Percentiles rank a stretch among this genome's conserved stretches.
These are phyloP conservation scores for Ailanthus altissimus DNA, from an alignment of 345 rosid species.

Conservation along the genomic window DNA sequence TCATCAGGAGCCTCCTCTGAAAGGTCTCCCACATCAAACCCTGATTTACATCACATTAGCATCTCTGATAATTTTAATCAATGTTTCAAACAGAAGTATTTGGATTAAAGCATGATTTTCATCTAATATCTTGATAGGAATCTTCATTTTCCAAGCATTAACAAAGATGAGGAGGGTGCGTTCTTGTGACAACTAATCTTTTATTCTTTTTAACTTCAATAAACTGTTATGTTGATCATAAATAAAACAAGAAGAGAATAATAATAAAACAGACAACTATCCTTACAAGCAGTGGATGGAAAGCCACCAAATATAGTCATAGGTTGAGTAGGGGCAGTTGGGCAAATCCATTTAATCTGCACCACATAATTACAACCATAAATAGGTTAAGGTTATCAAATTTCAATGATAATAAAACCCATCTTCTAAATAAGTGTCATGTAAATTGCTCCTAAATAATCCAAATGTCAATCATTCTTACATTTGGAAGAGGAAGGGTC, in stretches of 20 bases:
- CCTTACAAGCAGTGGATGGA: conserved; percentile 96
- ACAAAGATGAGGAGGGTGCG: neutral
- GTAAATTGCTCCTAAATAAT: conserved; percentile 1
- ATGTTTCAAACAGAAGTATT: neutral
- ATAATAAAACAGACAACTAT: conserved; percentile 6
- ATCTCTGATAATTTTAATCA: conserved; percentile 19
- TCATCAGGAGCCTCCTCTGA: conserved; percentile 90
- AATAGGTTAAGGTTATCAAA: conserved; percentile 16
- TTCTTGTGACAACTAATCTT: neutral
- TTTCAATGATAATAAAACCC: conserved; percentile 1
- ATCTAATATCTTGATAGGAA: neutral
- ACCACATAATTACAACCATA: conserved; percentile 21
- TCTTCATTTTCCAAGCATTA: conserved; percentile 14
- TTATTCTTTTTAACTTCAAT: neutral
- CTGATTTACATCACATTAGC: conserved; percentile 41
- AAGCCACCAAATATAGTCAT: conserved; percentile 90
- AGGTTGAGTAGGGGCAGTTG: conserved; percentile 95
- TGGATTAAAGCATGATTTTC: neutral
- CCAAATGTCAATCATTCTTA: conserved; percentile 36
- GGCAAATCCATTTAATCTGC: conserved; percentile 99
- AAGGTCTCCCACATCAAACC: conserved; percentile 91
- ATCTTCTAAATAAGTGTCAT: neutral
- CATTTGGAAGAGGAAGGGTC: conserved; percentile 91
- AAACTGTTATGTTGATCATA: neutral
- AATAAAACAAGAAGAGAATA: neutral